A percentile compares a stretch with the other conserved stretches of the same genome.
Conservation (phyloP, 495 filamentous ascomycete genomes). For the Penicillium arizonense region DNA sequence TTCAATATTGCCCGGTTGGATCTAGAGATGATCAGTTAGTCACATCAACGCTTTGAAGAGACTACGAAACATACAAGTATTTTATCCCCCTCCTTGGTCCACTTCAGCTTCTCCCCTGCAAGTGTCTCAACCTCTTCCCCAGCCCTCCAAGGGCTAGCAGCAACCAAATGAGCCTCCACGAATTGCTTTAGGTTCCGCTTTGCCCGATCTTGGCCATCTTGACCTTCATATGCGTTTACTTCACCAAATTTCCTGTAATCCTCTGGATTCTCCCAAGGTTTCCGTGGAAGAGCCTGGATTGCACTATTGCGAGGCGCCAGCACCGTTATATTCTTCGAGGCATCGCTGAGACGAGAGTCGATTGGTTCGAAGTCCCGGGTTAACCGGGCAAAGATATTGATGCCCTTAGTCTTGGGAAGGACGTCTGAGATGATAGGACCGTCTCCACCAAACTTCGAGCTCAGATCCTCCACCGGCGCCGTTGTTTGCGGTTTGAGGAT, state of each 20-base stretch:
- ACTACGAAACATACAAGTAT: conserved; percentile 56
- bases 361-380: conserved; percentile 77
- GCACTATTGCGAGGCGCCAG: conserved; percentile 84
- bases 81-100: conserved; percentile 72
- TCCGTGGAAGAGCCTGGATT: conserved; percentile 74
- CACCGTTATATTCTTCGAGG: conserved; percentile 75
- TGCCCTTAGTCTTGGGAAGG: conserved; percentile 73
- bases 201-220: conserved; percentile 75
- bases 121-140: conserved; percentile 70
- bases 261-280: conserved; percentile 89
- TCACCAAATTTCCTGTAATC: conserved; percentile 74
- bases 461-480: conserved; percentile 20
- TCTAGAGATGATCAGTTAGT: conserved; percentile 44
- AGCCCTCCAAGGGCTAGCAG: conserved; percentile 75
- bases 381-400: conserved; percentile 87
- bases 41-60: background rate
- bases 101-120: conserved; percentile 74
- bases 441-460: conserved; percentile 8
- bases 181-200: conserved; percentile 76
- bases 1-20: conserved; percentile 76
- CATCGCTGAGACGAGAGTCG: conserved; percentile 67
- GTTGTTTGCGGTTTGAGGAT: conserved; percentile 38
- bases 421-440: conserved; percentile 75
- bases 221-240: conserved; percentile 73
- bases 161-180: conserved; percentile 83